Evolutionary conservation across 2,329 filamentous ascomycete genomes (phyloP).

Genomic region (Fusarium paranaense): DNA sequence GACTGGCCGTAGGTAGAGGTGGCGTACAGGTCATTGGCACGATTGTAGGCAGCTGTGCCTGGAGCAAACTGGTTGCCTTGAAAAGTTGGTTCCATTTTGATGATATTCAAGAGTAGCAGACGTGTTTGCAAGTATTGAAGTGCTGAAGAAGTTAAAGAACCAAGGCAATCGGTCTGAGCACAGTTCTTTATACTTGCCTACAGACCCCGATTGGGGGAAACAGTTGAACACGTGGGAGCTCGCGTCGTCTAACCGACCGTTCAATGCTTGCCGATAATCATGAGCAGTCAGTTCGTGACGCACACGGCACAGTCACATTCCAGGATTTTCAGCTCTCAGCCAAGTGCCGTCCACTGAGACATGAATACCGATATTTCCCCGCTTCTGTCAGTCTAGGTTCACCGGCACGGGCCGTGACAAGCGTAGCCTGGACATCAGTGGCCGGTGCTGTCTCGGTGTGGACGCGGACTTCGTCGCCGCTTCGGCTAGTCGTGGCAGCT

Average conservation of each 20-base stretch:
- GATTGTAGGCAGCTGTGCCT: slow-evolving; percentile 5
- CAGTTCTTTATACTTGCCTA: neutral
- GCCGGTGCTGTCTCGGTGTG: neutral
- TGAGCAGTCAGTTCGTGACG: neutral
- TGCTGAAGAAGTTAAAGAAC: neutral
- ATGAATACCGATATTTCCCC: neutral
- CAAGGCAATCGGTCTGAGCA: neutral
- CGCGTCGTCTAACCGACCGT: neutral
- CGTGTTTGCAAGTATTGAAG: neutral
- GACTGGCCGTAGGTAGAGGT: slow-evolving; percentile 55
- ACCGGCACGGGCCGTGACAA: neutral
- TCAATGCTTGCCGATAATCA: neutral
- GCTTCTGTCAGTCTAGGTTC: neutral
- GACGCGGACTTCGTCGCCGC: neutral
- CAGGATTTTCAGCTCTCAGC: neutral
- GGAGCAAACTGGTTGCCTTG: slow-evolving; percentile 7
- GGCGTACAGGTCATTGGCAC: slow-evolving; percentile 54
- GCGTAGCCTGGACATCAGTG: neutral
- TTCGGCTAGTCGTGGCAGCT: neutral
- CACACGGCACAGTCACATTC: neutral
- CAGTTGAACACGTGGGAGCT: neutral
- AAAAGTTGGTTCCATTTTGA: neutral
- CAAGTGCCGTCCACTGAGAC: neutral
- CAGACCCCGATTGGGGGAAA: neutral
- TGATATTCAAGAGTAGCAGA: neutral